phyloP scores from a whole-genome alignment of 164 flowering plant species.

The Umbilicus rupestris region DNA sequence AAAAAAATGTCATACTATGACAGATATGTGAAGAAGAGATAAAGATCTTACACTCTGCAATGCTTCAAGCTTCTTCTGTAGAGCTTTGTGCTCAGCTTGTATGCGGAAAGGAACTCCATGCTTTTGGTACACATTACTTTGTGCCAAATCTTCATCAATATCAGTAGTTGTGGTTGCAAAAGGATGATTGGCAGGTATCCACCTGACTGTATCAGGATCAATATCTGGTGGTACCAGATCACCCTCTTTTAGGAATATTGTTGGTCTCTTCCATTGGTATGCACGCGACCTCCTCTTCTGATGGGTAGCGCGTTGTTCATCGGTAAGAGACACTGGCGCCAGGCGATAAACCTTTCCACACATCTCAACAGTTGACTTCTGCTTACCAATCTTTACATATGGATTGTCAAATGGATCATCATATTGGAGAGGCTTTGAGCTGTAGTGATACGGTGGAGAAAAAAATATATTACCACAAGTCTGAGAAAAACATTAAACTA shows the following conservation, averaged over 20 bases:
- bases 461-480: neutral
- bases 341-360: conserved; percentile 86
- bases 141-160: conserved; percentile 86
- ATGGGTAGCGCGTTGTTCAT: conserved; percentile 65
- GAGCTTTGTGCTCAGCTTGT: conserved; percentile 85
- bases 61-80: conserved; percentile 79
- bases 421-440: conserved; percentile 74
- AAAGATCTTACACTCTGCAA: conserved; percentile 57
- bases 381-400: conserved; percentile 61
- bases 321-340: conserved; percentile 85
- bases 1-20: neutral
- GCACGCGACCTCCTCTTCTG: conserved; percentile 93
- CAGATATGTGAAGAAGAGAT: neutral
- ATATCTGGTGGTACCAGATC: conserved; percentile 86
- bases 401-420: conserved; percentile 98
- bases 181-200: conserved; percentile 99
- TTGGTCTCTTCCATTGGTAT: conserved; percentile 98
- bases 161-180: conserved; percentile 88
- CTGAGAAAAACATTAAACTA: neutral
- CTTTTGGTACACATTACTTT: conserved; percentile 81
- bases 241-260: conserved; percentile 83
- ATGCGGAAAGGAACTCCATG: conserved; percentile 93
- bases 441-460: conserved; percentile 20
- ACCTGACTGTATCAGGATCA: conserved; percentile 89
- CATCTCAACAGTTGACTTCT: conserved; percentile 76